Conservation (phyloP, 345 rosid genomes). For the Citrus mangshanensis region DNA sequence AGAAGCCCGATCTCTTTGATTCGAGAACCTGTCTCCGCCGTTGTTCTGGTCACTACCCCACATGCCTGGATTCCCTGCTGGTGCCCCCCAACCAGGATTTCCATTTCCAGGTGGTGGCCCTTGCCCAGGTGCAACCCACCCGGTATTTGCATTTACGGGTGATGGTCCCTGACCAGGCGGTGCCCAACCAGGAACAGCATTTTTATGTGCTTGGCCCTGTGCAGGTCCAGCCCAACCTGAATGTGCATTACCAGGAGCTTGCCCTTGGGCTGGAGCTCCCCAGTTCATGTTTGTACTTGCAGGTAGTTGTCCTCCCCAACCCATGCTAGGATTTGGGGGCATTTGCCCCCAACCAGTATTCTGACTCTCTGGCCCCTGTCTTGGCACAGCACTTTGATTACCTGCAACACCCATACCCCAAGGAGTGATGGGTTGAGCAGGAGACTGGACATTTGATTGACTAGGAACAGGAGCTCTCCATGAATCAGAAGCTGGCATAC, state of each 20-base stretch:
- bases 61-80: constrained; percentile 35
- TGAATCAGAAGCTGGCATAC: constrained; percentile 46
- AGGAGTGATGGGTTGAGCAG: constrained; percentile 32
- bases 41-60: constrained; percentile 59
- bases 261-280: constrained; percentile 46
- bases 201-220: constrained; percentile 57
- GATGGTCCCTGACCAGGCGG: constrained; percentile 47
- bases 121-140: constrained; percentile 51
- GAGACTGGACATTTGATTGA: constrained; percentile 39
- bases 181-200: constrained; percentile 55
- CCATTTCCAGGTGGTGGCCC: constrained; percentile 38
- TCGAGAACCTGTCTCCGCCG: constrained; percentile 46
- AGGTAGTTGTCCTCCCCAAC: constrained; percentile 62
- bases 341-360: constrained; percentile 53
- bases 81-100: constrained; percentile 33
- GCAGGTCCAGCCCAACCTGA: constrained; percentile 46
- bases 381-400: constrained; percentile 33
- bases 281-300: constrained; percentile 48
- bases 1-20: constrained; percentile 41
- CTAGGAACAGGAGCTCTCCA: constrained; percentile 57
- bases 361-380: constrained; percentile 45
- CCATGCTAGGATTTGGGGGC: constrained; percentile 53
- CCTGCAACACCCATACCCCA: constrained; percentile 52
- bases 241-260: constrained; percentile 44
- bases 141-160: constrained; percentile 33